A percentile compares a stretch with the other conserved stretches of the same genome.
Conservation (phyloP, 345 rosid species). For the Salix koriyanagi region DNA sequence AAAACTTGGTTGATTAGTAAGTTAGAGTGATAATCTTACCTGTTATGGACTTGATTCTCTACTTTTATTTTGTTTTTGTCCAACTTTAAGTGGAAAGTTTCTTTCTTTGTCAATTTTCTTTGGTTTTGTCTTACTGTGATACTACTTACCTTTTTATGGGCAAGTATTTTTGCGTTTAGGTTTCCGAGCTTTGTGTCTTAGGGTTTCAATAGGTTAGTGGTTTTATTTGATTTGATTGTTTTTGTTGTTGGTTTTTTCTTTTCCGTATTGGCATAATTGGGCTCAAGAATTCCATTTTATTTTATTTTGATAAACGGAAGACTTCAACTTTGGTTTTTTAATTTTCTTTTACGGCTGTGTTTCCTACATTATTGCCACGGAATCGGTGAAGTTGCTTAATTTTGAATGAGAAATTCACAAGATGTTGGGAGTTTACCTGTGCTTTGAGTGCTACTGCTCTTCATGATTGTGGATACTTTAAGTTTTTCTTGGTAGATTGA, state of each 20-base stretch:
- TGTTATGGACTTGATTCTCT: neutral
- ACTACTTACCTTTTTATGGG: neutral
- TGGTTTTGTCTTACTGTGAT: neutral
- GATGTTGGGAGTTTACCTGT: neutral
- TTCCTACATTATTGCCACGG: neutral
- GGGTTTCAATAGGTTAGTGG: neutral
- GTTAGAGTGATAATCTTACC: neutral
- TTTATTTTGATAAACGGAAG: neutral
- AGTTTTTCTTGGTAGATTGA: neutral
- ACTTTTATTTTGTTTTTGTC: neutral
- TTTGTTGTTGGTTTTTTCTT: neutral
- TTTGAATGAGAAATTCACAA: neutral
- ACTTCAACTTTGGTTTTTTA: neutral
- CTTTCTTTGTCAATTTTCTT: neutral
- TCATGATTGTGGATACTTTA: neutral
- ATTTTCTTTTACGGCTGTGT: neutral
- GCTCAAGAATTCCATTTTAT: neutral
- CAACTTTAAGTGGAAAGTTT: neutral
- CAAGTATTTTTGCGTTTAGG: neutral
- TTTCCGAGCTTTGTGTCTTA: neutral
- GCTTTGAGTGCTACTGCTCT: neutral
- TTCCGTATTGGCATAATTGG: neutral
- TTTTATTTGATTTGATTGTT: neutral
- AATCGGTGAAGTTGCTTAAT: neutral
- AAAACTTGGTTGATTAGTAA: neutral